Evolutionary conservation across 768 basidiomycete species (phyloP), one percentile per base, ranked within the genome.

Genomic region (Myochromella boudieri): DNA sequence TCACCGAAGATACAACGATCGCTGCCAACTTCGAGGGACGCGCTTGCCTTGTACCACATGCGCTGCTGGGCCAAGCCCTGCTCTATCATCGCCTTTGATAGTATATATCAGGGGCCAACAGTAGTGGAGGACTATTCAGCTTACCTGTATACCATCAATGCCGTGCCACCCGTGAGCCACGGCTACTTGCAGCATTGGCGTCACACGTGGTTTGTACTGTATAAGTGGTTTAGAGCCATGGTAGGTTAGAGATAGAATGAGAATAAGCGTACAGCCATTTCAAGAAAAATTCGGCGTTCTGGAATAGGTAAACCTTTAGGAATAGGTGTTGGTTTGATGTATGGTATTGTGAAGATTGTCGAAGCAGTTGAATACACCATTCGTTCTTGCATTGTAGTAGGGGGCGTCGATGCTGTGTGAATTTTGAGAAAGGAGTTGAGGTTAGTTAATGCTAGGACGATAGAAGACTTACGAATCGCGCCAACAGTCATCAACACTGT

Each of bases 1-100:
- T n/a, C 11, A 29, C 33, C 42, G 21, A 59, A 48, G 10, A 59
- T 45, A 5, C 42, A 46, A 21, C 14, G n/a, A 25, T 59, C 52
- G 22, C 55, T 59, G 2, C 57, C 57, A 8, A 40, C 48, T 11
- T 37, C 24, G 14, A 59, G 32, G 20, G 49, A 47, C 1, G 55
- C 31, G 33, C 39, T 49, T 10, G 49, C 47, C 7, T 43, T 37
- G 26, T 54, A 53, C 69, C 69, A 70, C 67, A 70, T 69, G 20
- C 69, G 60, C 44, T 70, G 69, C 37, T 70, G 69, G 3, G 69
- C 68, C 20, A 68, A 52, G 8, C 67, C 68, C 43, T 70, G 69
- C 40, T 70, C 68, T 9, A 69, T 60, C 58, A 68, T 64, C 18
- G 68, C 67, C 59, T 69, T 49, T 6, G 41, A 28, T 21, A 17